Evolutionary conservation across 129 eudicot species (phyloP).

Genomic region (Artemisia argyi): DNA sequence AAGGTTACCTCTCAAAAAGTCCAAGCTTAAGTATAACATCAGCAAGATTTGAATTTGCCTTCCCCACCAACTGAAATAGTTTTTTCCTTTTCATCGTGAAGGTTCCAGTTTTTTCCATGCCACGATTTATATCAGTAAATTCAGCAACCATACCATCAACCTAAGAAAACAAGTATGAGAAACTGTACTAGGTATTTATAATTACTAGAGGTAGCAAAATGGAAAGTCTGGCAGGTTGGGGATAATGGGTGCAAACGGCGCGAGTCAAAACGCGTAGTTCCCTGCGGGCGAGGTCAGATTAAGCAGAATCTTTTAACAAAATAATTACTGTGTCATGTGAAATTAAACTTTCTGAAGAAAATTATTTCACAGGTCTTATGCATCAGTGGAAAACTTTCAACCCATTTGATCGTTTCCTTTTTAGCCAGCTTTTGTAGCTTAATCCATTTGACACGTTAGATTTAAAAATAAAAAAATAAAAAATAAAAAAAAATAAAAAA

Average conservation of each 20-base stretch:
- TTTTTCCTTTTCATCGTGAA: conserved; percentile 90
- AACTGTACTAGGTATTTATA: conserved; percentile 10
- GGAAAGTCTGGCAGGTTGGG: neutral
- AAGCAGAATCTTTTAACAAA: neutral
- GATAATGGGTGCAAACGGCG: neutral
- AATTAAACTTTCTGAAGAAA: neutral
- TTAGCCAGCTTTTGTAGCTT: neutral
- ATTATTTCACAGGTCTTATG: neutral
- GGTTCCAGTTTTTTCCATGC: conserved; percentile 95
- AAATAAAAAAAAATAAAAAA: too few species aligned
- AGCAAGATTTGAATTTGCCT: conserved; percentile 95
- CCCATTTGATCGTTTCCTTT: neutral
- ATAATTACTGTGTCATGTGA: neutral
- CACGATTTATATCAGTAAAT: conserved; percentile 91
- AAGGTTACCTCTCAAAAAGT: conserved; percentile 79
- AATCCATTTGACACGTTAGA: neutral
- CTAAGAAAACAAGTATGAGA: conserved; percentile 36
- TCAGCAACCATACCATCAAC: conserved; percentile 97
- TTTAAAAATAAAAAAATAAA: too few species aligned
- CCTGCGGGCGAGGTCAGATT: neutral
- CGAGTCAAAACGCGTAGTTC: too few species aligned
- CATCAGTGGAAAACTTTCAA: neutral
- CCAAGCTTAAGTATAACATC: conserved; percentile 98
- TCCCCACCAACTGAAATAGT: conserved; percentile 91
- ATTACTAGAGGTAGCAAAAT: neutral